Conservation (phyloP, 1,284 basidiomycete species). For the Marasmius tenuissimus region DNA sequence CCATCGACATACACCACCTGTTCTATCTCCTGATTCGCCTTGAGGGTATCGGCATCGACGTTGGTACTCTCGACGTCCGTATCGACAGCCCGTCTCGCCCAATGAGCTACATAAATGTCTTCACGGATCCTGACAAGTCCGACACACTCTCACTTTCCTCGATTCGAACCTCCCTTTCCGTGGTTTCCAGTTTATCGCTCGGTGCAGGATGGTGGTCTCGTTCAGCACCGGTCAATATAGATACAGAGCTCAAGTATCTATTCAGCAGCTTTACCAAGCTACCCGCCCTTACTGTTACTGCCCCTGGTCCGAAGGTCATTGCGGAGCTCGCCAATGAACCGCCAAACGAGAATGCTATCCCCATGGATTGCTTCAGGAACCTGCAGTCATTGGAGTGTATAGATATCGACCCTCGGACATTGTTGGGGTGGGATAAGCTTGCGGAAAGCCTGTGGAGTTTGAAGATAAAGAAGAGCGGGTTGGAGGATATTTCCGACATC, state of each 20-base stretch:
- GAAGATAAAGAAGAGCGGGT: conserved; percentile 73
- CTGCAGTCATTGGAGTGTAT: conserved; percentile 71
- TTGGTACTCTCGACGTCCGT: conserved; percentile 81
- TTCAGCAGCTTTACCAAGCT: conserved; percentile 88
- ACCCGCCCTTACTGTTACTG: conserved; percentile 69
- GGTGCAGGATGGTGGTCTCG: conserved; percentile 70
- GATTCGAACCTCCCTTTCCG: conserved; percentile 76
- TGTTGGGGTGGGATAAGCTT: conserved; percentile 86
- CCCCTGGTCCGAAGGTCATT: conserved; percentile 64
- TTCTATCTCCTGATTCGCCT: conserved; percentile 88
- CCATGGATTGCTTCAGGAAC: conserved; percentile 84
- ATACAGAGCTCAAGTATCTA: conserved; percentile 80
- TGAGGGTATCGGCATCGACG: conserved; percentile 72
- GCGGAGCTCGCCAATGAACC: conserved; percentile 71
- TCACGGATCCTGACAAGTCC: conserved; percentile 56
- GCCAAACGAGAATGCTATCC: conserved; percentile 74
- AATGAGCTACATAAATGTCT: conserved; percentile 70
- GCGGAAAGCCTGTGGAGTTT: conserved; percentile 72
- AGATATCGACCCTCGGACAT: conserved; percentile 79
- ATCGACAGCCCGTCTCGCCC: conserved; percentile 71
- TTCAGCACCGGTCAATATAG: conserved; percentile 55
- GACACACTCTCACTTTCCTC: conserved; percentile 81
- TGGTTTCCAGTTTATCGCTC: conserved; percentile 74
- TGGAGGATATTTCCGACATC: conserved; percentile 83
- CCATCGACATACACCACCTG: conserved; percentile 79